Percentiles rank a stretch among this genome's conserved stretches.
Evolutionary conservation across 2,329 filamentous ascomycete species (phyloP).

Genomic region (Reticulascus tulasneorum): DNA sequence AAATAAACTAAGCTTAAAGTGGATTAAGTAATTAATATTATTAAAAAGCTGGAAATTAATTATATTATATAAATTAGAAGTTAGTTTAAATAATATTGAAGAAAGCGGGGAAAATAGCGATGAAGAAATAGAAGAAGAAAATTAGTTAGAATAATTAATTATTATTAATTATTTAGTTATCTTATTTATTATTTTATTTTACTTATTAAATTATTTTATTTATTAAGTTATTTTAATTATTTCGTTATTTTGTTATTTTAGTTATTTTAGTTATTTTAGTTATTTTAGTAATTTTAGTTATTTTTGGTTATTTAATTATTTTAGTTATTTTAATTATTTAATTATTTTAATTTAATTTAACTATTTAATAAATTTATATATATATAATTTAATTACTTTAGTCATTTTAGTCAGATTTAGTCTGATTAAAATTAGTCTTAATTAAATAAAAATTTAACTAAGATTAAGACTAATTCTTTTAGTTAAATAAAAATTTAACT

Average conservation of each 20-base stretch:
- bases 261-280: background rate
- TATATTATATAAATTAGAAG: slow-evolving; percentile 1
- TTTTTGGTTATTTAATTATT: too few relatives aligned
- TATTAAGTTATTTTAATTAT: background rate
- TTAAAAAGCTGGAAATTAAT: background rate
- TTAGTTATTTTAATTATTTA: background rate
- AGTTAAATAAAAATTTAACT: too few relatives aligned
- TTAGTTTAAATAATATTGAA: background rate
- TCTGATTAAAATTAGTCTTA: slow-evolving; percentile 4
- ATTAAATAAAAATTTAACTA: too few relatives aligned
- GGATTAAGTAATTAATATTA: background rate
- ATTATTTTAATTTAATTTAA: background rate
- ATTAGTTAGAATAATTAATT: background rate
- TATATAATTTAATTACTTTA: background rate
- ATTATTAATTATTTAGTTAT: background rate
- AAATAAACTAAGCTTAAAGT: slow-evolving; percentile 1
- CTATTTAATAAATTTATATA: slow-evolving; percentile 1
- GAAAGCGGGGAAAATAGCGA: background rate
- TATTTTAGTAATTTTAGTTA: background rate
- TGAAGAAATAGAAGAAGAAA: background rate
- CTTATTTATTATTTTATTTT: background rate
- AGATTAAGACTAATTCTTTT: too few relatives aligned
- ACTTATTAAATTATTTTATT: background rate
- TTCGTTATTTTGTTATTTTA: background rate
- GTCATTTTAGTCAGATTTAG: background rate